Evolutionary conservation across 257 asterid genomes (phyloP), one percentile per base, ranked within the genome.

Genomic region (Nicotiana paniculata): DNA sequence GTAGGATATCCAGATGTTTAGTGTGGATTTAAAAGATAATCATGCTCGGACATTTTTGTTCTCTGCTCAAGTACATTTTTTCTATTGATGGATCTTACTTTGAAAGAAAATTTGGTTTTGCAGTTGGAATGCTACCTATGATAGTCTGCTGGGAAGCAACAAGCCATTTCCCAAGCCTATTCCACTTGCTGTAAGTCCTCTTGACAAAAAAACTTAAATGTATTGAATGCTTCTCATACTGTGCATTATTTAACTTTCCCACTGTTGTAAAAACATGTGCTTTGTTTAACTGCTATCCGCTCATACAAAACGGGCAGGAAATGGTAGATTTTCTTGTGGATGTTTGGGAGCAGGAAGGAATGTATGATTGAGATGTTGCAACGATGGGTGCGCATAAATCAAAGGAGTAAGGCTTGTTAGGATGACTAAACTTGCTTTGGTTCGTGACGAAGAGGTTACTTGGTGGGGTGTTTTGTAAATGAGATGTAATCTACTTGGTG

Each of bases 61-160:
- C 66, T 43, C 10, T 83, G 9, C 62, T 43, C 5, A 51, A 43
- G 57, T 82, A 59, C 76, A 80, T 80, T 79, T 81, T 82, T 84
- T 87, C 86, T 68, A 80, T 80, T 81, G 84, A 81, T 79, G 82
- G 80, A 81, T 68, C 59, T 82, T 86, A 81, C 43, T 86, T 54
- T 70, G 79, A 78, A 88, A 85, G 82, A 86, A 54, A 76, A 85
- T 86, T 84, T 85, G 83, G 72, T 80, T 83, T 89, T 91, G 93
- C 95, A 96, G 99, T 86, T 94, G 96, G 97, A 90, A 90, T 79
- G 95, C 94, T 33, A 89, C 98, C 63, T 94, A 96, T 33, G 93
- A 94, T 82, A 91, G 91, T 91, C 85, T 96, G 90, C 94, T 96
- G 57, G 90, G 95, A 77, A 89, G 84, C 90, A 92, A 92, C 92